Base-by-base conservation (phyloP, 306 rosid genomes). In the Vicia faba region DNA sequence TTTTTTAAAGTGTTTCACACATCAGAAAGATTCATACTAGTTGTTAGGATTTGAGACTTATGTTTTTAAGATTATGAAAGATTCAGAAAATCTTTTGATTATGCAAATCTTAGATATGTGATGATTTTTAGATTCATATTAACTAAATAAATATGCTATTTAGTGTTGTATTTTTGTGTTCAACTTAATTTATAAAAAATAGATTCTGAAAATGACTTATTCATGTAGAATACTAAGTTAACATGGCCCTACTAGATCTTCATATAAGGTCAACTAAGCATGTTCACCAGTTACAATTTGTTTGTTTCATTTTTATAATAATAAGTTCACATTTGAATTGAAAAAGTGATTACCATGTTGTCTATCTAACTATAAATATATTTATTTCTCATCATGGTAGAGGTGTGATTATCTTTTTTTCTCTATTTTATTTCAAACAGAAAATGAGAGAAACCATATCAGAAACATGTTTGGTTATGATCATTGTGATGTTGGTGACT, bases 391-490 rank as follows among this genome's bases (percentile, higher is more conserved):
- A 72, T 64, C 39, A 73, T 64, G 78, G 73, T 75, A 36, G 74
- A 43, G 28, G 20, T 69, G 75, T 69, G 46, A 40, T 45, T 35
- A n/a, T 8, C 46, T 51, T 12, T 55, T 41, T 62, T 41, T 66
- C 66, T 73, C 43, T 36, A 45, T 40, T 58, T 75, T 77, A 61
- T 57, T 74, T 66, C 73, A 41, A 66, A 39, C 35, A 74, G 74
- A 81, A 70, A 79, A 87, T 84, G 89, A 74, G 69, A 68, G 83
- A 79, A 62, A 73, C 53, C 63, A 44, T 53, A 25, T 53, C 89
- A 69, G 78, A 69, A 69, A 58, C 48, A 46, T 83, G 82, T 89
- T 72, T 72, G 36, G 66, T 66, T 66, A 20, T 66, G 65, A 62
- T 81, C 64, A 35, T 64, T 14, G 59, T 79, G 56, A 39, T 83